Evolutionary conservation across 106 monocot genomes (phyloP).

Genomic region (Amphibolis antarctica): DNA sequence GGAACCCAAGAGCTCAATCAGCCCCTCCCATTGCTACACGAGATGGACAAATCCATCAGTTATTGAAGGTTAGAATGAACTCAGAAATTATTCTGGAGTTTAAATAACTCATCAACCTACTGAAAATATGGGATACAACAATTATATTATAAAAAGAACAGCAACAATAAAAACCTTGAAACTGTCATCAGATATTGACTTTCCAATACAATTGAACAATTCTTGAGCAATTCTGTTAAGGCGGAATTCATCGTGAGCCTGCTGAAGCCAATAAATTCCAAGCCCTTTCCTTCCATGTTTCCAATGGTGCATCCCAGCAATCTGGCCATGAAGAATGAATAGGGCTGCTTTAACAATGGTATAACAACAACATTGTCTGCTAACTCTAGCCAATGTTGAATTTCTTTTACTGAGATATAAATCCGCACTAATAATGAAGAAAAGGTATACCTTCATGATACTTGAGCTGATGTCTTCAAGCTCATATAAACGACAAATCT

Average conservation of each 20-base stretch:
- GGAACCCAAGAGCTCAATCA: conserved; percentile 83
- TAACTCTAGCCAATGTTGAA: too few relatives aligned
- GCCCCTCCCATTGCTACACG: conserved; percentile 95
- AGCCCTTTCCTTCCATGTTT: conserved; percentile 88
- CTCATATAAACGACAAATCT: conserved; percentile 88
- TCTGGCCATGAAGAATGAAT: conserved; percentile 28
- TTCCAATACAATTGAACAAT: conserved; percentile 80
- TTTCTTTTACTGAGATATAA: too few relatives aligned
- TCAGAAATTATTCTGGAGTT: neutral
- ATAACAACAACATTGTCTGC: neutral
- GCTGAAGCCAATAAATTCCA: conserved; percentile 95
- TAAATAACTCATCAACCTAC: neutral
- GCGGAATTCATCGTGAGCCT: conserved; percentile 64
- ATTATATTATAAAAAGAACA: neutral
- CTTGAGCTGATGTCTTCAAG: conserved; percentile 58
- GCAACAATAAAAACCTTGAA: conserved; percentile 45
- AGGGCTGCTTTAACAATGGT: neutral
- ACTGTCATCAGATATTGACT: conserved; percentile 76
- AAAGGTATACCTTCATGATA: conserved; percentile 71
- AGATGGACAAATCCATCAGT: neutral
- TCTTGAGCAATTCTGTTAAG: conserved; percentile 77
- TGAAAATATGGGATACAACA: neutral
- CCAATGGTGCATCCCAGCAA: conserved; percentile 89
- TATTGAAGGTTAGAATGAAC: neutral
- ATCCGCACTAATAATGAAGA: neutral